Base-by-base conservation (phyloP, 768 basidiomycete species). In the Pleurotus sapidus region DNA sequence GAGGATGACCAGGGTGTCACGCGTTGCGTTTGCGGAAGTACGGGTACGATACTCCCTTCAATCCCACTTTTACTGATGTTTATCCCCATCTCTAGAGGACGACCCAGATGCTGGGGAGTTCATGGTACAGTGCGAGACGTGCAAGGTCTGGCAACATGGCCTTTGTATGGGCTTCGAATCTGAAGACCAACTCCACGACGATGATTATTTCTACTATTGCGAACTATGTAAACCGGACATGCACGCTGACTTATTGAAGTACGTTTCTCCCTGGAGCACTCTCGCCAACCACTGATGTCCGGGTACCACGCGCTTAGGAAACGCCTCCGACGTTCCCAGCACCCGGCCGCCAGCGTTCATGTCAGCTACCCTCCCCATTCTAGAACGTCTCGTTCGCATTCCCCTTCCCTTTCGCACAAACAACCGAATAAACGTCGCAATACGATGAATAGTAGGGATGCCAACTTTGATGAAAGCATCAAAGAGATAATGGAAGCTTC, bases 91-190 rank as follows among this genome's bases (percentile, higher is more conserved):
- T 73, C 74, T 72, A 78, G 88, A 89, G 70, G 86, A 87, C 64
- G 87, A 89, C 67, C 83, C 84, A 53, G 87, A 89, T 68, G 92
- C 91, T 51, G 92, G 93, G 48, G 95, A 93, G 70, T 92, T 96
- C 75, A 97, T 98, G 93, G 93, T 98, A 50, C 91, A 94, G 70
- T 99, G 96, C 74, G 96, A 98, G 74, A 87, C 80, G 45, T 99
- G 96, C 77, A 91, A 95, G 66, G 93, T 92, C 56, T 99, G 96
- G 96, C 96, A 99, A 73, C 96, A 99, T 69, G 95, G 95, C 3
- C 80, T 87, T 8, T 99, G 97, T 75, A 93, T 99, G 86, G 96
- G 95, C 42, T 91, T 91, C 70, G 86, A 91, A 62, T 83, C 84
- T 34, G 87, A 89, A 66, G 85, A 85, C 64, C 80, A 84, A 64